Conservation (phyloP, 73 alveolate species). For the Paramecium caudatum region DNA sequence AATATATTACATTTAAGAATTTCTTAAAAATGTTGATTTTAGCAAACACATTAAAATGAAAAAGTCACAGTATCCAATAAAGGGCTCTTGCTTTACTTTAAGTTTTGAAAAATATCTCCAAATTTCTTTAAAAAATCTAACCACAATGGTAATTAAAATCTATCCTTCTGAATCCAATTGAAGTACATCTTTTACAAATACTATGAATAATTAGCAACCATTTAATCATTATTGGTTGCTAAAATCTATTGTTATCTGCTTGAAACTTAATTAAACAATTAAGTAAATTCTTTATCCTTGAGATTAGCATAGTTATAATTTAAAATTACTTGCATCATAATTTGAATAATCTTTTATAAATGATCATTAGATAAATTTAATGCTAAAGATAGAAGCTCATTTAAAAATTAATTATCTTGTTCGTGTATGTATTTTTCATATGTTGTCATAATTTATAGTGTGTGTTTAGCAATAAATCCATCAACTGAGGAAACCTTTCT, state of each 20-base stretch:
- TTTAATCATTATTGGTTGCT: conserved; percentile 42
- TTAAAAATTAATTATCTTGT: conserved; percentile 43
- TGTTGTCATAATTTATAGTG: conserved; percentile 26
- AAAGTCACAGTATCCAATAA: neutral
- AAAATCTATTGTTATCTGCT: neutral
- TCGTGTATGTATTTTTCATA: conserved; percentile 61
- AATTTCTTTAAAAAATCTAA: conserved; percentile 19
- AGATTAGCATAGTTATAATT: conserved; percentile 11
- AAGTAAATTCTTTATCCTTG: conserved; percentile 9
- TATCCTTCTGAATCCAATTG: conserved; percentile 56
- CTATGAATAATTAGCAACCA: conserved; percentile 16
- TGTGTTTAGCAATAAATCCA: conserved; percentile 48
- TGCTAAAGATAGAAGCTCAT: conserved; percentile 34
- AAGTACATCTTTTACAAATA: conserved; percentile 26
- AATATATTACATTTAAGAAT: conserved; percentile 15
- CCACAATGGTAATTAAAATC: conserved; percentile 23
- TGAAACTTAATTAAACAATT: neutral
- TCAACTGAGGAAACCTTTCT: conserved; percentile 7
- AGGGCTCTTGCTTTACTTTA: conserved; percentile 32
- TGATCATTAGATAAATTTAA: conserved; percentile 20
- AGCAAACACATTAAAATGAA: conserved; percentile 20
- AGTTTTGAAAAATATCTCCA: conserved; percentile 11
- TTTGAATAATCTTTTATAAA: neutral
- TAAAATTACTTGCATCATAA: conserved; percentile 34
- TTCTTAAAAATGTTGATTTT: conserved; percentile 12